Percentiles rank a stretch among this genome's conserved stretches.
These are phyloP conservation scores for Penicillium ucsense DNA, from an alignment of 495 filamentous ascomycete genomes.

Conservation along the genomic window DNA sequence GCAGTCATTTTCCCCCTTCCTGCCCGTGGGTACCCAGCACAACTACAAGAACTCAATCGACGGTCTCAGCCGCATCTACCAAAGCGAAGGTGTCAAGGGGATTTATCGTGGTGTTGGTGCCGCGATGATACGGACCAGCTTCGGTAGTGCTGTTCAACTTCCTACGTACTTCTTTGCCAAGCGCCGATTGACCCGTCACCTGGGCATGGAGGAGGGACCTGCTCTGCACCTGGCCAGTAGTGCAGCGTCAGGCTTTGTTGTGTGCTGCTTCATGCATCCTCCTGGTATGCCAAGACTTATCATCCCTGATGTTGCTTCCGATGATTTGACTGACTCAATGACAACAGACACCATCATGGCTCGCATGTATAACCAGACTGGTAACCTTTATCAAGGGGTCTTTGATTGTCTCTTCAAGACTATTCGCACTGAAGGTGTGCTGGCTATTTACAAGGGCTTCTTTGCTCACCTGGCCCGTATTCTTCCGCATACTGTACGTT, in stretches of 20 bases:
- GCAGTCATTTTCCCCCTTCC: constrained; percentile 88
- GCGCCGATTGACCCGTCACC: constrained; percentile 63
- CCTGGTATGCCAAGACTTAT: constrained; percentile 50
- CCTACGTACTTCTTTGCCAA: constrained; percentile 99
- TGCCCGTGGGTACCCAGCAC: constrained; percentile 94
- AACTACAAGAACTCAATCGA: constrained; percentile 78
- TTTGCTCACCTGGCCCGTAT: constrained; percentile 92
- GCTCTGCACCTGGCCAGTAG: constrained; percentile 81
- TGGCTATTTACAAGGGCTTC: constrained; percentile 98
- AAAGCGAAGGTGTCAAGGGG: constrained; percentile 65
- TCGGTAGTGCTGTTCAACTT: constrained; percentile 89
- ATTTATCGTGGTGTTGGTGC: constrained; percentile 84
- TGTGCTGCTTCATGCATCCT: constrained; percentile 97
- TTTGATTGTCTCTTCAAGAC: constrained; percentile 92
- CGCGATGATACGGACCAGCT: constrained; percentile 95
- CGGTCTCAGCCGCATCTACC: constrained; percentile 70
- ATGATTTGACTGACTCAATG: constrained; percentile 9
- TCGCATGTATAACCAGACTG: constrained; percentile 97
- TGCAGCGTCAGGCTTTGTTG: constrained; percentile 86
- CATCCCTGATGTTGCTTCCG: neutral
- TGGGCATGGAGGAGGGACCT: constrained; percentile 87
- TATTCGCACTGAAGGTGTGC: constrained; percentile 75
- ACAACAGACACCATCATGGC: constrained; percentile 92
- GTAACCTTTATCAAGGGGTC: constrained; percentile 85
- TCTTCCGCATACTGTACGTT: constrained; percentile 73